phyloP scores from a whole-genome alignment of 164 flowering plant species.

The Vitis riparia region DNA sequence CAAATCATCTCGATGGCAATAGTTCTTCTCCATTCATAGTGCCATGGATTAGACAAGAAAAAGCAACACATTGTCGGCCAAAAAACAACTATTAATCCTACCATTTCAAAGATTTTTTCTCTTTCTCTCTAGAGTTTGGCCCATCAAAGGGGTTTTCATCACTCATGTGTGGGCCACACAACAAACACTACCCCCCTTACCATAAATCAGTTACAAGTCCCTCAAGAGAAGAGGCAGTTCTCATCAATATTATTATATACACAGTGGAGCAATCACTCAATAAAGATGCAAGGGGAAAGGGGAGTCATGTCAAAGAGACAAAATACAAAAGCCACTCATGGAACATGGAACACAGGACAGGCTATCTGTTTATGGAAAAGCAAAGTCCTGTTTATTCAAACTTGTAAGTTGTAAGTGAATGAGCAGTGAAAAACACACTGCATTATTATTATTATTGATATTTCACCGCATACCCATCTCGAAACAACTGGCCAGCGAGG shows the following conservation, averaged over 20 bases:
- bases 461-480: too few species aligned
- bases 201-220: neutral
- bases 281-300: too few species aligned
- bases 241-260: too few species aligned
- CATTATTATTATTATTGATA: too few species aligned
- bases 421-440: too few species aligned
- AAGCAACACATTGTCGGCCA: constrained; percentile 20
- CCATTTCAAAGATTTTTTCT: constrained; percentile 2
- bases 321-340: neutral
- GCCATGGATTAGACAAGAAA: constrained; percentile 14
- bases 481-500: neutral
- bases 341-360: constrained; percentile 1
- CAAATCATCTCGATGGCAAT: neutral
- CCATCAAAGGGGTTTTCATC: neutral
- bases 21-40: constrained; percentile 11
- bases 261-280: too few species aligned
- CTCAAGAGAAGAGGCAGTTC: neutral
- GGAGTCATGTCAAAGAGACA: constrained; percentile 13
- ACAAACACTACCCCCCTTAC: neutral
- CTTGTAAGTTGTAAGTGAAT: too few species aligned
- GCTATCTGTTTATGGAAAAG: constrained; percentile 2
- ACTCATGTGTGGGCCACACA: neutral
- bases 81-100: constrained; percentile 2
- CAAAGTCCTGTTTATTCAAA: neutral
- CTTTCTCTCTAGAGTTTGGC: neutral